Conservation (phyloP, 2,329 filamentous ascomycete species). For the Botrytis elliptica region DNA sequence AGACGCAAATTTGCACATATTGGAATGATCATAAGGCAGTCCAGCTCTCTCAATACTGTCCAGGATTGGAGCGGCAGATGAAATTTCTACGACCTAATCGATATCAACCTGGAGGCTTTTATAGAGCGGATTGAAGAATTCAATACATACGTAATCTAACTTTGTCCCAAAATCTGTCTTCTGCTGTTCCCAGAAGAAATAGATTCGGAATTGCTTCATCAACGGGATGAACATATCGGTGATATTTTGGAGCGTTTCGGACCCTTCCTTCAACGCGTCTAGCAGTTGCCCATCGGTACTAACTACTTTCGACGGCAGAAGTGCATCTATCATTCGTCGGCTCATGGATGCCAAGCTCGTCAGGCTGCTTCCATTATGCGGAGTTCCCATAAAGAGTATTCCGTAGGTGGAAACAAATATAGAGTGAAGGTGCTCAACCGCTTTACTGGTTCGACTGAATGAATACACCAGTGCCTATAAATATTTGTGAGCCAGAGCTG, state of each 20-base stretch:
- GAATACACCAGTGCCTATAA: too few relatives aligned
- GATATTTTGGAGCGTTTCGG: background rate
- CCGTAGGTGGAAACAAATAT: background rate
- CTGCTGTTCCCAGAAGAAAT: background rate
- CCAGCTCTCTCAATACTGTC: conserved; percentile 1
- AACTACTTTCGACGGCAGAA: background rate
- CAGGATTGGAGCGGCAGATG: background rate
- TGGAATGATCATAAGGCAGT: conserved; percentile 4
- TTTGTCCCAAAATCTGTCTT: conserved; percentile 2
- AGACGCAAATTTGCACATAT: conserved; percentile 2
- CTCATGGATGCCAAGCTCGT: background rate
- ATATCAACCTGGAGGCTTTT: too few relatives aligned
- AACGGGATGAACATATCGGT: background rate
- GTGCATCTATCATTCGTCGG: background rate
- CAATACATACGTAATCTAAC: background rate
- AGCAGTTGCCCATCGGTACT: background rate
- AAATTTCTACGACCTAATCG: background rate
- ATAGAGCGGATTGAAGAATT: too few relatives aligned
- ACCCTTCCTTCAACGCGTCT: background rate
- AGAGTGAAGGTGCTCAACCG: background rate
- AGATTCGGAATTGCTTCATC: conserved; percentile 7
- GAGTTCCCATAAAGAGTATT: conserved; percentile 2
- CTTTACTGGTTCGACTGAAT: background rate
- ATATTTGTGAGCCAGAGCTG: too few relatives aligned
- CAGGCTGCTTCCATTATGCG: background rate